Evolutionary conservation across 257 asterid genomes (phyloP), one percentile per base, ranked within the genome.

Genomic region (Solanum commersonii): DNA sequence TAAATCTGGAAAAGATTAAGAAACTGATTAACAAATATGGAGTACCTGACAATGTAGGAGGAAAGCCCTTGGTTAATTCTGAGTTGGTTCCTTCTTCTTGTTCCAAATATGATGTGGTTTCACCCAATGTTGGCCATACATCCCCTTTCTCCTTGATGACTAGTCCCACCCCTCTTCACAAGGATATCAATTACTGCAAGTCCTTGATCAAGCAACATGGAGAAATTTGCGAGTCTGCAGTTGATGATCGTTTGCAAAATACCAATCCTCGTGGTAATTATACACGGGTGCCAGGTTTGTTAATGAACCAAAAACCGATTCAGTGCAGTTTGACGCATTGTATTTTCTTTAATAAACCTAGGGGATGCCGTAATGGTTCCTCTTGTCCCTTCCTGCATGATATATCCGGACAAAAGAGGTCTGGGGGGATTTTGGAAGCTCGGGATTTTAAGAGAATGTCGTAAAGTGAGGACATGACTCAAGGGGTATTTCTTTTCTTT

Each of bases 361-460:
- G 5, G 25, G 94, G 94, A 31, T 92, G 94, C 87, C 90, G 85
- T 7, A 85, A 91, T 6, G 94, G 96, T 42, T 25, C 81, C 81
- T 79, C 67, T 38, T 92, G 93, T 86, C 86, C 25, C 11, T 91
- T 56, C 90, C 74, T 6, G 82, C 96, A 92, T 46, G 91, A 85
- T 10, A 70, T 52, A 60, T 63, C 88, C 34, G 34, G 82, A 25
- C 88, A 37, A 42, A 38, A 85, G 87, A 90, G 88, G 84, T 31
- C 56, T 70, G 76, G 56, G 84, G 86, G 84, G 35, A 73, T 49
- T 23, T 37, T 15, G 85, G 93, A 86, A 38, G 89, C 60, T 77
- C 91, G 87, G 20, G 77, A 68, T 70, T 20, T 87, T 65, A 91
- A 92, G 90, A 88, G 90, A 87, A 87, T 81, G 91, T 87, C 79